Evolutionary conservation across 805 yeast genomes (phyloP).

Genomic region (Metschnikowia similis): DNA sequence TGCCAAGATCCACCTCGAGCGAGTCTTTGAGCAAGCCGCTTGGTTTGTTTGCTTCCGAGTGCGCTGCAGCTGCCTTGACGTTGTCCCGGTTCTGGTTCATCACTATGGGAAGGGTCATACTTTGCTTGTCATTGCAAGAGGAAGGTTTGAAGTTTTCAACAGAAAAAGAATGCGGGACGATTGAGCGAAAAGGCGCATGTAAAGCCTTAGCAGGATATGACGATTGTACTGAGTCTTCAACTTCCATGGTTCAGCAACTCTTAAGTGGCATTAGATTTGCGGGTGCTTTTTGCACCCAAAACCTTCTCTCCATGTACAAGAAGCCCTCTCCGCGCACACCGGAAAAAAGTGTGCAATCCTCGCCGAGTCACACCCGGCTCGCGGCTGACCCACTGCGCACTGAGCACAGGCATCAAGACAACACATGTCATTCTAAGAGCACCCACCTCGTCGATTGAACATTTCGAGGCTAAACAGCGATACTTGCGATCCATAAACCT

Average conservation of each 20-base stretch:
- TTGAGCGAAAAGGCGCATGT: background rate
- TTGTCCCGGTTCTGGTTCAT: background rate
- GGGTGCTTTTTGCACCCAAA: conserved; percentile 2
- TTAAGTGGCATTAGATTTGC: background rate
- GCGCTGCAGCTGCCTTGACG: background rate
- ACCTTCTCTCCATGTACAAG: background rate
- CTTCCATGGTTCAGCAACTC: background rate
- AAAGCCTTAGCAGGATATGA: background rate
- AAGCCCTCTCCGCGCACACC: background rate
- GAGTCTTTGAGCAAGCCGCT: background rate
- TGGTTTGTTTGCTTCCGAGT: background rate
- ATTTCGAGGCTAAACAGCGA: no score
- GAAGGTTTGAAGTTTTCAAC: background rate
- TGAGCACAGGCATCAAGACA: no score
- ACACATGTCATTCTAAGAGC: no score
- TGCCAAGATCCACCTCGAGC: background rate
- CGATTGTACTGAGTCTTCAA: background rate
- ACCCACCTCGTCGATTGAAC: no score
- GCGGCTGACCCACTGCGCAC: background rate
- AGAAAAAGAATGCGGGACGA: background rate
- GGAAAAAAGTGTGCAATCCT: background rate
- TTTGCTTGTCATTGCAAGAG: background rate
- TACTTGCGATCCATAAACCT: background rate
- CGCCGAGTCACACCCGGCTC: background rate
- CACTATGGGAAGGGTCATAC: conserved; percentile 1